Percentiles rank a stretch among this genome's conserved stretches.
These are phyloP conservation scores for Medakamo hakoo DNA, from an alignment of 139 green algal species.

Conservation along the genomic window DNA sequence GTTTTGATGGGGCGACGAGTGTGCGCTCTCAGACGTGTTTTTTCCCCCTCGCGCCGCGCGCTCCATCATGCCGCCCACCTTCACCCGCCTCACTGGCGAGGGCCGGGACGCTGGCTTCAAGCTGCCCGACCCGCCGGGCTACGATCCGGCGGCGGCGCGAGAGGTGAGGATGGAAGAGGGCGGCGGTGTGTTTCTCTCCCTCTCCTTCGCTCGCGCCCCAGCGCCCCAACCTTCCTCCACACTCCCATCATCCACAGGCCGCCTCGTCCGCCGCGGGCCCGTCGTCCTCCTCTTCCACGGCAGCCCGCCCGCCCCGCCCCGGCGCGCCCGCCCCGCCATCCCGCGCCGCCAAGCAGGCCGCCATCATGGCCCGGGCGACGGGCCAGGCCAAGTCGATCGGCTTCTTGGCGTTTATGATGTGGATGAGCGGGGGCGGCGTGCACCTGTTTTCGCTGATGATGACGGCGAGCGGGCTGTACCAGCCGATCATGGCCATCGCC, in stretches of 20 bases:
- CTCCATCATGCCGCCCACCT: too few species aligned
- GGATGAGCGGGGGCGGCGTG: conserved; percentile 54
- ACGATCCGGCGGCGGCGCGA: too few species aligned
- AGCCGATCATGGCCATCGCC: conserved; percentile 58
- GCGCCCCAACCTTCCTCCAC: background rate
- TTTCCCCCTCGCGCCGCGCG: too few species aligned
- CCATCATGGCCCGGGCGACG: conserved; percentile 12
- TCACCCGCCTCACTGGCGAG: too few species aligned
- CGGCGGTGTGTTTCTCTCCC: too few species aligned
- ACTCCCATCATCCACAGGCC: background rate
- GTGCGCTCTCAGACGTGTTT: too few species aligned
- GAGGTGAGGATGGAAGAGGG: too few species aligned
- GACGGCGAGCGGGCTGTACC: conserved; percentile 56
- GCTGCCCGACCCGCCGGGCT: too few species aligned
- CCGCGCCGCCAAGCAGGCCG: conserved; percentile 3
- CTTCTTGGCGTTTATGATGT: conserved; percentile 93
- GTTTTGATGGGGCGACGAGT: too few species aligned
- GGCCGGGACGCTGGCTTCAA: too few species aligned
- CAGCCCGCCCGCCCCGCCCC: too few species aligned
- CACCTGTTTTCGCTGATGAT: conserved; percentile 92
- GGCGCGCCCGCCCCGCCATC: background rate
- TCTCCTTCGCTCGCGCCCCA: too few species aligned
- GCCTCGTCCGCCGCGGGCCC: background rate
- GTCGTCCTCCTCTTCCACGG: background rate
- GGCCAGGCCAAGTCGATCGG: conserved; percentile 23